These are phyloP conservation scores for Trametes coccinea DNA, from an alignment of 768 basidiomycete genomes.

Conservation along the genomic window DNA sequence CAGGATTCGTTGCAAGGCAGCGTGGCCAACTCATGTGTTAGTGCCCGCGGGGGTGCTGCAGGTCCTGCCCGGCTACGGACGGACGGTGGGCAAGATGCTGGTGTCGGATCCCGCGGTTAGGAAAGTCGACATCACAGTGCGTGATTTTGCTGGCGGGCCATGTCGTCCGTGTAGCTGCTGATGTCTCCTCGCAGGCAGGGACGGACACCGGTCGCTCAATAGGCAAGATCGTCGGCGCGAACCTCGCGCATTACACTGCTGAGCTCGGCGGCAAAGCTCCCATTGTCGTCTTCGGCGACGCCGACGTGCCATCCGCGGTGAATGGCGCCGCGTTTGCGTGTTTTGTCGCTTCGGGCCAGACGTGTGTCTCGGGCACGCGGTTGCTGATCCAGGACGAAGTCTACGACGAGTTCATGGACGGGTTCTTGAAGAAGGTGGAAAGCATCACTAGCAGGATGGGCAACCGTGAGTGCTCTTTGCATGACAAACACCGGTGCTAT, in stretches of 20 bases:
- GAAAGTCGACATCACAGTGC: conserved; percentile 84
- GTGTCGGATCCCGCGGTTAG: conserved; percentile 64
- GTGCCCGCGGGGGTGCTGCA: conserved; percentile 78
- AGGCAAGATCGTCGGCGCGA: conserved; percentile 71
- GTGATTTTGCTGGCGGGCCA: conserved; percentile 19
- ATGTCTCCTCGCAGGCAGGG: conserved; percentile 54
- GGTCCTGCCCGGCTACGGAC: conserved; percentile 73
- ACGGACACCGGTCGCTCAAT: conserved; percentile 75
- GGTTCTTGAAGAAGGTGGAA: conserved; percentile 61
- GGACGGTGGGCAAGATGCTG: conserved; percentile 61
- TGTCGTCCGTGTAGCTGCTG: background rate
- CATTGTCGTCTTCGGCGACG: conserved; percentile 76
- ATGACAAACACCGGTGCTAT: background rate
- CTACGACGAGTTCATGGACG: conserved; percentile 65
- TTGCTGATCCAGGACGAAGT: conserved; percentile 70
- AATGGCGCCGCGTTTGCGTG: conserved; percentile 84
- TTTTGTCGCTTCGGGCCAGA: conserved; percentile 87
- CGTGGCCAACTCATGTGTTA: conserved; percentile 31
- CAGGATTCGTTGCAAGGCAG: background rate
- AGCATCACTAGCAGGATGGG: conserved; percentile 74
- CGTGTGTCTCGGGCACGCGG: conserved; percentile 90
- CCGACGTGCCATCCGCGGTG: conserved; percentile 69
- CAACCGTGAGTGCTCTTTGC: conserved; percentile 48
- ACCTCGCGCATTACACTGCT: conserved; percentile 75
- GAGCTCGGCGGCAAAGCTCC: conserved; percentile 90